phyloP scores from a whole-genome alignment of 768 basidiomycete genomes.

The Lentinula lateritia region DNA sequence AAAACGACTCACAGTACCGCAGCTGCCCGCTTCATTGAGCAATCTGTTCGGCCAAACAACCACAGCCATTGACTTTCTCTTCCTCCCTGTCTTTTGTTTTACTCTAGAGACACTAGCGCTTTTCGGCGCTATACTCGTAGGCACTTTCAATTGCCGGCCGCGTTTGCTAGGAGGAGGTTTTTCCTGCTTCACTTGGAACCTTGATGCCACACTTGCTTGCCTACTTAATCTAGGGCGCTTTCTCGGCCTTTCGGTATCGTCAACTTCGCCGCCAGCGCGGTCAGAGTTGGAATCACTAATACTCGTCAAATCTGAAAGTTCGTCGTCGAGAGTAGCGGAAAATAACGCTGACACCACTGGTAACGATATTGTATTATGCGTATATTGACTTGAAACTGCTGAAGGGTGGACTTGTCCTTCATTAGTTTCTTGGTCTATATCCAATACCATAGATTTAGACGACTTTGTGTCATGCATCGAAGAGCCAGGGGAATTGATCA shows the following conservation, averaged over 20 bases:
- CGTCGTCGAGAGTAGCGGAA: not conserved
- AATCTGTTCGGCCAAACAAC: not conserved
- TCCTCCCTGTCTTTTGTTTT: not conserved
- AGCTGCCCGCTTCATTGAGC: not conserved
- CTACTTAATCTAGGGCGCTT: not conserved
- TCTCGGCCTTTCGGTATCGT: not conserved
- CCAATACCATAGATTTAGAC: not conserved
- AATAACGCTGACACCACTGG: not conserved
- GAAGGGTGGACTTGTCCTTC: not conserved
- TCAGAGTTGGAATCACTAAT: not conserved
- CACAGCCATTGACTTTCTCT: not conserved
- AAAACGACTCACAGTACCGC: not conserved
- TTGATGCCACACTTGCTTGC: not conserved
- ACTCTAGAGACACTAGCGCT: not conserved
- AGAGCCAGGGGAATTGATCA: not conserved
- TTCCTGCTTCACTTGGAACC: not conserved
- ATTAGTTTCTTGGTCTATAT: not conserved
- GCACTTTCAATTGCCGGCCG: not conserved
- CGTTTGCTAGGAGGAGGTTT: not conserved
- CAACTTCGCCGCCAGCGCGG: not conserved
- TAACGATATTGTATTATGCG: not conserved
- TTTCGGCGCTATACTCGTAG: not conserved
- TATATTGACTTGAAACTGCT: not conserved
- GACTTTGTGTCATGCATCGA: not conserved
- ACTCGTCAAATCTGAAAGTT: conserved; percentile 1